Conservation (phyloP, 208 protist genomes). For the Acanthamoeba royreba region DNA sequence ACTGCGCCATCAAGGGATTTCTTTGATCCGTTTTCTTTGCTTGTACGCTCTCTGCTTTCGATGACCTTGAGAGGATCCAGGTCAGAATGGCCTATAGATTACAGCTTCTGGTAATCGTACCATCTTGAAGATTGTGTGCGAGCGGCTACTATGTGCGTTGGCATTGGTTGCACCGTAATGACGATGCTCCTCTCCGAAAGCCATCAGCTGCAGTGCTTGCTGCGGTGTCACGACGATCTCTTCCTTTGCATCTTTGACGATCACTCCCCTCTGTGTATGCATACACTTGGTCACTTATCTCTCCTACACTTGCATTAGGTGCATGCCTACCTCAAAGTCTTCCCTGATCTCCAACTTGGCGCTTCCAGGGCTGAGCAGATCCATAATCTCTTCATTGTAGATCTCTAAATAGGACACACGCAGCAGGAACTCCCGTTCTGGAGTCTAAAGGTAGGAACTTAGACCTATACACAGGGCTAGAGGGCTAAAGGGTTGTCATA, state of each 20-base stretch:
- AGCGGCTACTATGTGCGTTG: slow-evolving; percentile 93
- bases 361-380: slow-evolving; percentile 68
- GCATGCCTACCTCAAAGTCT: slow-evolving; percentile 51
- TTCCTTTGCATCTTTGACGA: slow-evolving; percentile 62
- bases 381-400: slow-evolving; percentile 82
- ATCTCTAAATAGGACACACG: slow-evolving; percentile 84
- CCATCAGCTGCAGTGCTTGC: slow-evolving; percentile 55
- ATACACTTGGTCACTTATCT: too few relatives aligned
- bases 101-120: too few relatives aligned
- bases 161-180: slow-evolving; percentile 86
- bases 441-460: slow-evolving; percentile 47
- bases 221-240: slow-evolving; percentile 54
- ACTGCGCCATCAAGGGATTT: slow-evolving; percentile 47
- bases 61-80: background rate
- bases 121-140: slow-evolving; percentile 95
- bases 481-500: too few relatives aligned
- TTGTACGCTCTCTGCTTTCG: slow-evolving; percentile 1
- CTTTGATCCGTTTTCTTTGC: background rate
- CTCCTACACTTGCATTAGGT: too few relatives aligned
- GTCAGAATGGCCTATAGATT: background rate
- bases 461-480: too few relatives aligned
- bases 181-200: slow-evolving; percentile 51
- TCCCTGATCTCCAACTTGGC: slow-evolving; percentile 72
- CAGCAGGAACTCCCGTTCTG: slow-evolving; percentile 74
- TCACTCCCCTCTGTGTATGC: slow-evolving; percentile 48